These are phyloP conservation scores for Boletus subparvulus DNA, from an alignment of 768 basidiomycete genomes.

Conservation along the genomic window DNA sequence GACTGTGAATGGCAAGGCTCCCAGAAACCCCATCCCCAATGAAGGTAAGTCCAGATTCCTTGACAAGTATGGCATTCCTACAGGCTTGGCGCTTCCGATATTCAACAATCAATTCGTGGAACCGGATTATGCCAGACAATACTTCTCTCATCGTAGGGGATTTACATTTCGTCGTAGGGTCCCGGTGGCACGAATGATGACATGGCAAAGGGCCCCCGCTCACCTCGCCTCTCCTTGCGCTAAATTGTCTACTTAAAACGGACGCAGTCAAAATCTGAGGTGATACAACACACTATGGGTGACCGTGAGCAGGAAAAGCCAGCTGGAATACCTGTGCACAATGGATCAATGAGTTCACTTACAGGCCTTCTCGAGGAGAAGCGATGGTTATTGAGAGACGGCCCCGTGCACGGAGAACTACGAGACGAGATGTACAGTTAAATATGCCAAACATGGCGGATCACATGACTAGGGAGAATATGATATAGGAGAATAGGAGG, in stretches of 20 bases:
- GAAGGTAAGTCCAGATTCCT: conserved; percentile 48
- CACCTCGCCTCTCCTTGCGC: conserved; percentile 70
- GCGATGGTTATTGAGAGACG: conserved; percentile 80
- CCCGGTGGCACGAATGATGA: conserved; percentile 85
- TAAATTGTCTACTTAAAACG: conserved; percentile 63
- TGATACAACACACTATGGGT: conserved; percentile 91
- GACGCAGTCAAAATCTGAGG: conserved; percentile 84
- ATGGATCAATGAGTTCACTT: conserved; percentile 46
- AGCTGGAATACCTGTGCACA: conserved; percentile 46
- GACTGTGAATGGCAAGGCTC: conserved; percentile 59
- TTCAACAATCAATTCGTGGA: conserved; percentile 85
- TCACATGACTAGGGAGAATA: too few relatives aligned
- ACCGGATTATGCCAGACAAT: conserved; percentile 80
- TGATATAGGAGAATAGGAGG: too few relatives aligned
- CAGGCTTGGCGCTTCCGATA: conserved; percentile 56
- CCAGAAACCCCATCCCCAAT: conserved; percentile 69
- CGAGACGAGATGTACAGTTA: conserved; percentile 92
- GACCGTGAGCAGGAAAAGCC: conserved; percentile 76
- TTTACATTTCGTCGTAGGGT: conserved; percentile 82
- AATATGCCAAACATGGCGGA: too few relatives aligned
- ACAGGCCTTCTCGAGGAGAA: conserved; percentile 73
- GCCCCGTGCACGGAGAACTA: conserved; percentile 76
- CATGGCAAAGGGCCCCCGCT: conserved; percentile 86
- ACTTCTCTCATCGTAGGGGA: conserved; percentile 89
- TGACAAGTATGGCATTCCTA: background rate